Base-by-base conservation (phyloP, 495 filamentous ascomycete genomes). In the Pyronema domesticum region DNA sequence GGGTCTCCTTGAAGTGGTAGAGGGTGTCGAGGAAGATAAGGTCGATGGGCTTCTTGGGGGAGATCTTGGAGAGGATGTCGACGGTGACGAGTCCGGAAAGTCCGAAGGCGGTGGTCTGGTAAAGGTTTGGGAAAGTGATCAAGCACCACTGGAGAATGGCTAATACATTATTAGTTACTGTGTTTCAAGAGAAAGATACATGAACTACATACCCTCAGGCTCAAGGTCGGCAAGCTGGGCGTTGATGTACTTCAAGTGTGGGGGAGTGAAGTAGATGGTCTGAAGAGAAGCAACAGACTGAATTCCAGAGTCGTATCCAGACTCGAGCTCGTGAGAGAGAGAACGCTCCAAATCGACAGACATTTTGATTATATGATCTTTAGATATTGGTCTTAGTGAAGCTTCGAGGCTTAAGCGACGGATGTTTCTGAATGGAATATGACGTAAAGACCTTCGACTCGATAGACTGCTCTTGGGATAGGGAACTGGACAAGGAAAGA, bases 1-100 rank as follows among this genome's bases (percentile, higher is more conserved):
- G 75, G 13, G 93, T 98, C 71, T 98, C 89, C 48, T 79, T 65
- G 70, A 98, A 98, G 72, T 98, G 91, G 71, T 95, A 82, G 8
- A 95, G 77, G 19, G 91, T 98, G 71, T 98, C 88, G 60, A 96
- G 81, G 77, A 96, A 98, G 71, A 98, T 85, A 49, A 93, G 77
- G 64, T 95, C 87, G 58, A 95, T 79, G n/a, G 69, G 60, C 42
- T 74, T 70, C 9, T 81, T 76, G 7, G 76, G 75, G 51, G 83
- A 80, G 60, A 95, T 72, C 66, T 87, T 86, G 56, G 89, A 89
- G 19, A 96, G 77, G 80, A 98, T 94, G 68, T 98, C 91, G 60
- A 95, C 70, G 55, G 89, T 95, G 47, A 83, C 91, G 19, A 98
- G 80, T 47, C 91, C 91, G 6, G 89, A 94, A 42, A 96, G 74